Percentiles rank a stretch among this genome's conserved stretches.
Evolutionary conservation across 1,139 yeast species (phyloP).

Genomic region (Protomyces lactucae-debilis): DNA sequence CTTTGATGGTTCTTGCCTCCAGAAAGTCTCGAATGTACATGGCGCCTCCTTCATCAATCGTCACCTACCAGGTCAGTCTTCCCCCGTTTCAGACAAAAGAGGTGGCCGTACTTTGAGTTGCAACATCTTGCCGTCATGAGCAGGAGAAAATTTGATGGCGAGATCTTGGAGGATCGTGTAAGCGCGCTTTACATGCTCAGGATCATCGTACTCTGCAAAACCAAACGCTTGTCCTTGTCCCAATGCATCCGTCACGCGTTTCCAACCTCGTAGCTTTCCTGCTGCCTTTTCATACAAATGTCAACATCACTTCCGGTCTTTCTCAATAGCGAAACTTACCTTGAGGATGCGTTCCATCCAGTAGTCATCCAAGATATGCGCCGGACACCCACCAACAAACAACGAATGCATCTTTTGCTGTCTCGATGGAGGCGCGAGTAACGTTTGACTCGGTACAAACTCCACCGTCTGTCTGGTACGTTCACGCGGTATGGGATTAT

Average conservation of each 20-base stretch:
- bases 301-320: conserved; percentile 32
- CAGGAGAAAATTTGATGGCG: conserved; percentile 29
- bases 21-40: conserved; percentile 8
- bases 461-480: conserved; percentile 4
- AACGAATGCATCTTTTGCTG: conserved; percentile 39
- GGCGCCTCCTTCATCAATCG: conserved; percentile 3
- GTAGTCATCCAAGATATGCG: conserved; percentile 36
- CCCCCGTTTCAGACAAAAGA: not conserved
- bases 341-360: conserved; percentile 35
- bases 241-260: conserved; percentile 31
- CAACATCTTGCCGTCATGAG: conserved; percentile 26
- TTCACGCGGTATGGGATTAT: conserved; percentile 15
- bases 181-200: conserved; percentile 31
- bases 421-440: conserved; percentile 32
- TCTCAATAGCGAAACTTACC: conserved; percentile 16
- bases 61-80: not conserved
- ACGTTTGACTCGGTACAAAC: not conserved
- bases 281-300: conserved; percentile 30
- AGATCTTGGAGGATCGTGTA: conserved; percentile 29
- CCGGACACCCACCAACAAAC: conserved; percentile 38
- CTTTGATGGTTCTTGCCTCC: not conserved
- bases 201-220: conserved; percentile 33
- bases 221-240: conserved; percentile 31
- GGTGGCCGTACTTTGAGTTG: not conserved
- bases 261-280: conserved; percentile 33